Evolutionary conservation across 768 basidiomycete genomes (phyloP).

Genomic region (Mycena chlorophos): DNA sequence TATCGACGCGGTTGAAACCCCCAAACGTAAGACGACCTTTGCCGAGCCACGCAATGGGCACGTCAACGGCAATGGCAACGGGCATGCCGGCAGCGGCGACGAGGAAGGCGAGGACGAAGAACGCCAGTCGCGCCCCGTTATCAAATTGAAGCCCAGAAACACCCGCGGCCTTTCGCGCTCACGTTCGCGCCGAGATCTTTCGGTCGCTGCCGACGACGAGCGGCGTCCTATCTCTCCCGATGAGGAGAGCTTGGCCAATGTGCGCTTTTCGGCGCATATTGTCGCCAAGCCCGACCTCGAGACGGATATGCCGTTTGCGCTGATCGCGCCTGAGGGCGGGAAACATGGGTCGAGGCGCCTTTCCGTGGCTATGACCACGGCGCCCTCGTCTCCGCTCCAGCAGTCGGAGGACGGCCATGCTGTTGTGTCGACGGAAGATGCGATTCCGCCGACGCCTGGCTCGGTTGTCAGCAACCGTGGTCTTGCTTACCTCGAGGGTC

Average conservation of each 20-base stretch:
- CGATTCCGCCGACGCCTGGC: conserved; percentile 37
- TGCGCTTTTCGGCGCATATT: conserved; percentile 73
- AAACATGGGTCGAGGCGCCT: conserved; percentile 42
- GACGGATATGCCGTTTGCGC: conserved; percentile 70
- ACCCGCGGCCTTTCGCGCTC: conserved; percentile 57
- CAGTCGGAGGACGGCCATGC: conserved; percentile 49
- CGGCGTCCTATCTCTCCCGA: conserved; percentile 61
- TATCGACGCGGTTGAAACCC: conserved; percentile 27
- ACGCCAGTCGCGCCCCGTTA: conserved; percentile 68
- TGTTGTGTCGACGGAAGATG: conserved; percentile 28
- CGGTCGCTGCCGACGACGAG: conserved; percentile 56
- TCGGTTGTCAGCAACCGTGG: conserved; percentile 38
- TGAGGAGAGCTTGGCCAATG: conserved; percentile 69
- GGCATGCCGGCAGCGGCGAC: conserved; percentile 35
- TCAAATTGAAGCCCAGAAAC: conserved; percentile 66
- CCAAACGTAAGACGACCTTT: conserved; percentile 40
- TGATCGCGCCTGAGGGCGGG: conserved; percentile 70
- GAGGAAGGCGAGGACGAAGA: conserved; percentile 52
- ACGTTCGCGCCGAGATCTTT: conserved; percentile 70
- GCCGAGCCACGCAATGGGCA: conserved; percentile 29
- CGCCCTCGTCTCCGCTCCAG: conserved; percentile 32
- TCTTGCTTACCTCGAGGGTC: conserved; percentile 47
- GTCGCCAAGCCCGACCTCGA: conserved; percentile 62
- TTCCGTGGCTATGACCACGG: conserved; percentile 33
- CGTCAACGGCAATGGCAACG: conserved; percentile 27